Percentiles rank a stretch among this genome's conserved stretches.
These are phyloP conservation scores for Phialophora chinensis DNA, from an alignment of 2,329 filamentous ascomycete genomes.

Conservation along the genomic window DNA sequence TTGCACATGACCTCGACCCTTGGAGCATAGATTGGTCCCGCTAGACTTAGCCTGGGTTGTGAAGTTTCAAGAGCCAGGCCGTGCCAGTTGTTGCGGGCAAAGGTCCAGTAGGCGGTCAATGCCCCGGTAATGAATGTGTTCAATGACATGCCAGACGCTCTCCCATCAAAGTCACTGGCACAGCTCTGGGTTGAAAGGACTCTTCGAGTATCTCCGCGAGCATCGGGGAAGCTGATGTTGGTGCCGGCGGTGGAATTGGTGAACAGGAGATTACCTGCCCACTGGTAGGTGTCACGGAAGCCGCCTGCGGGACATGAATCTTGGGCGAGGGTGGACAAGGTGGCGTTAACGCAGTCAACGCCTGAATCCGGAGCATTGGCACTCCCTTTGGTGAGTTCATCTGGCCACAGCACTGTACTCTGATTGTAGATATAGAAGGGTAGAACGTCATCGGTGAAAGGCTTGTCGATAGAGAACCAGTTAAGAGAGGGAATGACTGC, in stretches of 20 bases:
- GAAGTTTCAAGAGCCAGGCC: constrained; percentile 24
- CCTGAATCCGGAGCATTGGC: constrained; percentile 29
- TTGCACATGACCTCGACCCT: constrained; percentile 33
- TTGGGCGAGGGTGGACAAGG: constrained; percentile 18
- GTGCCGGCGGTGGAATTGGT: constrained; percentile 27
- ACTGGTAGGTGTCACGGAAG: constrained; percentile 23
- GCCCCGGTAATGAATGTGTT: constrained; percentile 29
- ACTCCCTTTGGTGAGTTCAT: constrained; percentile 30
- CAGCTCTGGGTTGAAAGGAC: constrained; percentile 31
- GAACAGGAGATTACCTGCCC: constrained; percentile 30
- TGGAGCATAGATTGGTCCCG: constrained; percentile 27
- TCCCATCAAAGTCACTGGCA: constrained; percentile 25
- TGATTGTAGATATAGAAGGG: constrained; percentile 33
- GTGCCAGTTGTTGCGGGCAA: constrained; percentile 29
- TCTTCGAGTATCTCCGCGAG: constrained; percentile 28
- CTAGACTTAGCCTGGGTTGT: constrained; percentile 27
- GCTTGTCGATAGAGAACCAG: constrained; percentile 31
- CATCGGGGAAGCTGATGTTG: constrained; percentile 30
- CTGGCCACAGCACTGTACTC: constrained; percentile 36
- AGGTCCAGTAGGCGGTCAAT: constrained; percentile 28
- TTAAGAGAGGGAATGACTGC: constrained; percentile 38
- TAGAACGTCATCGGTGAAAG: constrained; percentile 26
- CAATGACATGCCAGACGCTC: constrained; percentile 31
- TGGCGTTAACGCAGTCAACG: constrained; percentile 21
- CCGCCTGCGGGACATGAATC: constrained; percentile 25